Conservation (phyloP, 2,329 filamentous ascomycete genomes). For the Fusarium euwallaceae region DNA sequence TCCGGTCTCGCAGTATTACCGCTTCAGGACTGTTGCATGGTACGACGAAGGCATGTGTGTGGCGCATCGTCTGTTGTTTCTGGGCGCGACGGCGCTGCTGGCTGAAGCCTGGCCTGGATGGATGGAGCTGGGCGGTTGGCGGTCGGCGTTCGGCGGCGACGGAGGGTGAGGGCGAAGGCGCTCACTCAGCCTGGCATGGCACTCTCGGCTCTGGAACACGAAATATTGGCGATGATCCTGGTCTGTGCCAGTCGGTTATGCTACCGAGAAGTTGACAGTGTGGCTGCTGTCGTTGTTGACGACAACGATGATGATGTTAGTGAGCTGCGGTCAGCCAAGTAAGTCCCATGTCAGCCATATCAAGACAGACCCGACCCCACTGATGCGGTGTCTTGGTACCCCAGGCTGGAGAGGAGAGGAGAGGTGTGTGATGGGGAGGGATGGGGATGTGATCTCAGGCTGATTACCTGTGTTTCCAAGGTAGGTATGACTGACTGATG, state of each 20-base stretch:
- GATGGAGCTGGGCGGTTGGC: conserved; percentile 3
- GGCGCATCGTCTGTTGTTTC: conserved; percentile 29
- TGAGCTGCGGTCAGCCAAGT: background rate
- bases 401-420: background rate
- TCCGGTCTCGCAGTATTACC: conserved; percentile 34
- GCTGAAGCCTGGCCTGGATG: conserved; percentile 15
- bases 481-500: background rate
- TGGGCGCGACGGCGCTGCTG: background rate
- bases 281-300: background rate
- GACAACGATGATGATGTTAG: conserved; percentile 1
- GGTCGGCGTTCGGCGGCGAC: conserved; percentile 1
- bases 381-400: background rate
- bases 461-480: background rate
- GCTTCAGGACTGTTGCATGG: conserved; percentile 43
- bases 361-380: background rate
- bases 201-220: conserved; percentile 6
- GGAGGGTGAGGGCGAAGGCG: background rate
- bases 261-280: conserved; percentile 17
- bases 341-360: conserved; percentile 8
- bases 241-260: conserved; percentile 29
- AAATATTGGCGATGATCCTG: conserved; percentile 2
- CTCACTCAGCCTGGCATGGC: conserved; percentile 7
- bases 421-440: background rate
- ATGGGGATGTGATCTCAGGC: background rate
- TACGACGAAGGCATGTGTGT: conserved; percentile 38